These are phyloP conservation scores for Peniophora sp. DNA, from an alignment of 1,284 basidiomycete species.

Conservation along the genomic window DNA sequence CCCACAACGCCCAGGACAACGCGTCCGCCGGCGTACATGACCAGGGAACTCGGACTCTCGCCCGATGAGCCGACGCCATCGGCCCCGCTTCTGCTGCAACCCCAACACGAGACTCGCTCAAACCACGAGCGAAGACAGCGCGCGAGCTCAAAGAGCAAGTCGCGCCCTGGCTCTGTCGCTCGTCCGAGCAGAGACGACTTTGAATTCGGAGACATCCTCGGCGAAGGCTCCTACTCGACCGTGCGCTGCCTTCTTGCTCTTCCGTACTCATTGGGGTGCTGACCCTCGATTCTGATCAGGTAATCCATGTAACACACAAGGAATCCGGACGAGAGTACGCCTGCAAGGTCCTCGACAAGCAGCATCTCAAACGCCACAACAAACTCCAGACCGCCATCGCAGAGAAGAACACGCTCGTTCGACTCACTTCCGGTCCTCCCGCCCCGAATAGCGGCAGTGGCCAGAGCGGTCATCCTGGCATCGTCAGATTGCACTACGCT, in stretches of 20 bases:
- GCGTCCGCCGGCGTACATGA: conserved; percentile 50
- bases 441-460: not conserved
- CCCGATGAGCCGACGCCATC: not conserved
- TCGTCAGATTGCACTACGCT: conserved; percentile 74
- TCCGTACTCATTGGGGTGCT: conserved; percentile 2
- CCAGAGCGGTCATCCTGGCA: conserved; percentile 56
- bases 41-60: conserved; percentile 41
- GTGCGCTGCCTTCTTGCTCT: conserved; percentile 31
- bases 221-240: conserved; percentile 78
- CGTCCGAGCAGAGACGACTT: conserved; percentile 51
- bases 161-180: conserved; percentile 39
- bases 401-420: conserved; percentile 58
- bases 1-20: conserved; percentile 35
- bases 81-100: not conserved
- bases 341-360: conserved; percentile 73
- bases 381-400: conserved; percentile 58
- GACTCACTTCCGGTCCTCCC: conserved; percentile 42
- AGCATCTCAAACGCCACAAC: conserved; percentile 58
- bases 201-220: conserved; percentile 59
- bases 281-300: conserved; percentile 30
- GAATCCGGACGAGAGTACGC: conserved; percentile 61
- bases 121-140: conserved; percentile 22
- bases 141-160: conserved; percentile 29
- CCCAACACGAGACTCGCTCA: conserved; percentile 20
- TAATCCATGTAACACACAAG: conserved; percentile 48